Conservation (phyloP, 2,329 filamentous ascomycete genomes). For the Penicillium glabrum region DNA sequence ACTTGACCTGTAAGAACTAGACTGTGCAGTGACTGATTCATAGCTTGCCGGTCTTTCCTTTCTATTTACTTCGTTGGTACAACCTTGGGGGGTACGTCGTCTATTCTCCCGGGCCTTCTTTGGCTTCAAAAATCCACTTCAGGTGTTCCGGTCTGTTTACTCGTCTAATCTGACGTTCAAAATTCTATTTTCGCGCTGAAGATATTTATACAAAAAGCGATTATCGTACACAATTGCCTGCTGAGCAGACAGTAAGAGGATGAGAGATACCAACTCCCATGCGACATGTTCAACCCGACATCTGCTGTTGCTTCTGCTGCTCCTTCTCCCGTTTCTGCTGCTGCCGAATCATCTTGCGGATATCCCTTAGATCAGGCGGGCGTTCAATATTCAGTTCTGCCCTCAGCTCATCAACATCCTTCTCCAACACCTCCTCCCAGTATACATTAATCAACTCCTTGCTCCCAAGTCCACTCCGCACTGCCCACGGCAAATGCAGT, state of each 20-base stretch:
- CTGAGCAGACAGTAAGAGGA: background rate
- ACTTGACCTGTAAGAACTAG: slow-evolving; percentile 37
- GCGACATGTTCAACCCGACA: slow-evolving; percentile 5
- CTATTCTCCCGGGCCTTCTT: background rate
- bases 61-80: background rate
- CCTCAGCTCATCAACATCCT: slow-evolving; percentile 75
- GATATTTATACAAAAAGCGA: slow-evolving; percentile 2
- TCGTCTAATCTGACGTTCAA: background rate
- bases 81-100: background rate
- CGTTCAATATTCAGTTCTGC: slow-evolving; percentile 77
- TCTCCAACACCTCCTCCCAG: slow-evolving; percentile 92
- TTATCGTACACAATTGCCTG: slow-evolving; percentile 17
- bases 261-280: background rate
- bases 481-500: slow-evolving; percentile 78
- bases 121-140: background rate
- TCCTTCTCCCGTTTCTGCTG: slow-evolving; percentile 64
- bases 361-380: slow-evolving; percentile 80
- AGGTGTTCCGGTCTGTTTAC: background rate
- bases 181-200: background rate
- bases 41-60: background rate
- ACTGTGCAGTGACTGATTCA: background rate
- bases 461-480: slow-evolving; percentile 73
- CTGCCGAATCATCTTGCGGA: slow-evolving; percentile 68
- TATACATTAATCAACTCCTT: slow-evolving; percentile 93
- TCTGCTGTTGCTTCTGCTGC: slow-evolving; percentile 49